A percentile compares a stretch with the other conserved stretches of the same genome.
These are phyloP conservation scores for Tillandsia fasciculata DNA, from an alignment of 176 grass and related monocot species.

Conservation along the genomic window DNA sequence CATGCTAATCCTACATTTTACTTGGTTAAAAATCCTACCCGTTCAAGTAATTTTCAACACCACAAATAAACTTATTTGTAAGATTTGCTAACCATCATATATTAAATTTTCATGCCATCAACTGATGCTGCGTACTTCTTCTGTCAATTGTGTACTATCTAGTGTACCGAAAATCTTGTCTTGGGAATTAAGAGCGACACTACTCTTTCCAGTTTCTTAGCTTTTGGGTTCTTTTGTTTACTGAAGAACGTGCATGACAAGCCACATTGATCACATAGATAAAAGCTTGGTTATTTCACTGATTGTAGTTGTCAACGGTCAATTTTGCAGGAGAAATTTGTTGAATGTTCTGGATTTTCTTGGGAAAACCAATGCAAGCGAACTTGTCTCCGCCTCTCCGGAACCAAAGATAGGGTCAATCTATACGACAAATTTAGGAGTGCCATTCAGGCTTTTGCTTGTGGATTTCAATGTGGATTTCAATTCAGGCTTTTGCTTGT, in stretches of 20 bases:
- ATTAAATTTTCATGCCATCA: neutral
- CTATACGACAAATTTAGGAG: conserved; percentile 63
- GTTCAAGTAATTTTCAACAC: neutral
- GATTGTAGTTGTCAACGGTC: neutral
- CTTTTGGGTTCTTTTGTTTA: too few relatives aligned
- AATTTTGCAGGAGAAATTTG: conserved; percentile 62
- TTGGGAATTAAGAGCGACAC: too few relatives aligned
- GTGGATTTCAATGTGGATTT: too few relatives aligned
- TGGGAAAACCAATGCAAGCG: conserved; percentile 66
- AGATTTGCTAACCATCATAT: neutral
- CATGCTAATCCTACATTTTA: neutral
- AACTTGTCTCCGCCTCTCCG: conserved; percentile 43
- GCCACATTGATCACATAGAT: too few relatives aligned
- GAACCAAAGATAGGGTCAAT: conserved; percentile 75
- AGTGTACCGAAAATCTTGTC: neutral
- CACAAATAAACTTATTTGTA: neutral
- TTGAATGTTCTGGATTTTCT: conserved; percentile 92
- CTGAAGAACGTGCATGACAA: too few relatives aligned
- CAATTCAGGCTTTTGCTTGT: too few relatives aligned
- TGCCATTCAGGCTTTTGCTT: conserved; percentile 10
- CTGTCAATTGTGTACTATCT: neutral
- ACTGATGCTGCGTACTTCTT: neutral
- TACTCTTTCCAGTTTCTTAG: too few relatives aligned
- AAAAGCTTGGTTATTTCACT: neutral
- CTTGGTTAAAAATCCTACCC: neutral